These are phyloP conservation scores for Phanerochaete carnosa DNA, from an alignment of 768 basidiomycete genomes.

Conservation along the genomic window DNA sequence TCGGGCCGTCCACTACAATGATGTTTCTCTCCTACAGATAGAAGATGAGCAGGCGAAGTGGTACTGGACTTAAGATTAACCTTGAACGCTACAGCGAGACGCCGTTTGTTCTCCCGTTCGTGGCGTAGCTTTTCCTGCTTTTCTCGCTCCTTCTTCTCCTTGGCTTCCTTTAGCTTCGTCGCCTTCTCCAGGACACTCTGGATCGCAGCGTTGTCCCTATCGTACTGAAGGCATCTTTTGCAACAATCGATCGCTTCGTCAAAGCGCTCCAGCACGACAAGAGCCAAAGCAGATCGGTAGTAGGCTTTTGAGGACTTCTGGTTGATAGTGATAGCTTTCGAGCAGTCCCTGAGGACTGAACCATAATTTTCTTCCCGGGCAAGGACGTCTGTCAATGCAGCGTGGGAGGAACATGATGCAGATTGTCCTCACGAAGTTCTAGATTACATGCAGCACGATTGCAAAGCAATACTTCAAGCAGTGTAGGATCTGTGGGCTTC, in stretches of 20 bases:
- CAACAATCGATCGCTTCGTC: constrained; percentile 88
- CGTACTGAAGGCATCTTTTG: constrained; percentile 58
- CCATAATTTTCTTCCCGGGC: constrained; percentile 83
- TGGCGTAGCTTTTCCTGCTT: constrained; percentile 45
- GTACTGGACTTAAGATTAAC: background rate
- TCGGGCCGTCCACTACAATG: constrained; percentile 49
- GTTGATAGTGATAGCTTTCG: constrained; percentile 63
- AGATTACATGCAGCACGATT: constrained; percentile 95
- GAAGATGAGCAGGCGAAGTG: constrained; percentile 1
- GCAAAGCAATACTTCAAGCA: constrained; percentile 69
- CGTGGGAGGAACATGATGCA: constrained; percentile 4
- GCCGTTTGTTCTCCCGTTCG: constrained; percentile 49
- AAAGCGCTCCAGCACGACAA: constrained; percentile 67
- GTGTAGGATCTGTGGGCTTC: constrained; percentile 57
- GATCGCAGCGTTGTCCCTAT: constrained; percentile 54
- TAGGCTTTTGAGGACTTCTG: constrained; percentile 74
- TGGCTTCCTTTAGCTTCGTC: constrained; percentile 42
- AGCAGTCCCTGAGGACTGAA: constrained; percentile 81
- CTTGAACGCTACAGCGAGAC: constrained; percentile 30
- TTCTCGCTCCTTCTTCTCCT: constrained; percentile 49
- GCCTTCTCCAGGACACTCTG: constrained; percentile 46
- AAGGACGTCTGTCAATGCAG: constrained; percentile 4
- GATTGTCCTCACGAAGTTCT: constrained; percentile 61
- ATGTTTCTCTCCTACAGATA: constrained; percentile 68
- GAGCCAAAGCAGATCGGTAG: constrained; percentile 79